Evolutionary conservation across 2,329 filamentous ascomycete species (phyloP), one percentile per base, ranked within the genome.

Genomic region (Amylocarpus encephaloides): DNA sequence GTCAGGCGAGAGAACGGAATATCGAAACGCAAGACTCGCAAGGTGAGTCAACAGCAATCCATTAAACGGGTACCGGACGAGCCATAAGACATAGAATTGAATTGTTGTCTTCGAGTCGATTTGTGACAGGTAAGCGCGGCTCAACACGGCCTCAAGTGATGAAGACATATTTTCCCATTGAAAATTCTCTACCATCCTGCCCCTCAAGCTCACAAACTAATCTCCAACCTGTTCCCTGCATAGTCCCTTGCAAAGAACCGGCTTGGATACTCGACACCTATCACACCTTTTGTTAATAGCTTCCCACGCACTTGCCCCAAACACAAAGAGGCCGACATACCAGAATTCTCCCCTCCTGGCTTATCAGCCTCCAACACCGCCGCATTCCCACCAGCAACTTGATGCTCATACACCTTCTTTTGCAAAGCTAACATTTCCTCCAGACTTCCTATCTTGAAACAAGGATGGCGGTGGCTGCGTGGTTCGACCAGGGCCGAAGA

Each of bases 221-320:
- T 79, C 60, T 79, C 76, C 32, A 79, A 60, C 47, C 72, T 62
- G 57, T 79, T 79, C 2, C 77, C 76, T 1, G 75, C 74, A 65
- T 71, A 80, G 55, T 80, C 76, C 50, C 77, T 71, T 1, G 78
- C 79, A 63, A 85, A 85, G 63, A 85, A 85, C 12, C 81, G 70
- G 33, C 67, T 70, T 0, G 80, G 80, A 58, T 81, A 83, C 62
- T 83, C 80, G 1, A 74, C 73, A 0, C 78, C 79, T 59, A 78
- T 68, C 0, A 70, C 65, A 2, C 78, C 73, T 75, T 38, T 29
- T 16, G n/a, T 4, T 26, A 3, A 34, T 54, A 30, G 53, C 50
- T 15, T 16, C n/a, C 16, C 18, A 26, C 7, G 16, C 29, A 9
- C 34, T 26, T 39, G 22, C 30, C 13, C 11, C 12, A 18, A 9